Conservation (phyloP, 2,329 filamentous ascomycete species). For the Hysterium pulicare region DNA sequence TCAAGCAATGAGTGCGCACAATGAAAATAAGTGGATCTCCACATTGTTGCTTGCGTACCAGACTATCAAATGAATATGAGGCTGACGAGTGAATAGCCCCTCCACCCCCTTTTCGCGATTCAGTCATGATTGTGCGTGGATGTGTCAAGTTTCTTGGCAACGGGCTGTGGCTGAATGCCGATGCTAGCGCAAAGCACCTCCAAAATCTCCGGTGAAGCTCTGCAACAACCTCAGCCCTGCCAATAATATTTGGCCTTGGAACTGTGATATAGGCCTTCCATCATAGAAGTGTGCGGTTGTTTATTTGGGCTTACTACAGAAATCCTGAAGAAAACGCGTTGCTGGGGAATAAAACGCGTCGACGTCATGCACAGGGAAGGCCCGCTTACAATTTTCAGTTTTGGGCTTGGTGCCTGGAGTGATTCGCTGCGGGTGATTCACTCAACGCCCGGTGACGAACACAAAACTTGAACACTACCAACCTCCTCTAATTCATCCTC, state of each 20-base stretch:
- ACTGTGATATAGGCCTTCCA: neutral
- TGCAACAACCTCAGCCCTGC: neutral
- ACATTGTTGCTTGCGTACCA: no score
- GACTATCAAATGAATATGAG: no score
- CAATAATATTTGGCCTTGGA: neutral
- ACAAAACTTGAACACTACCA: neutral
- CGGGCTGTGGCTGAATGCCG: neutral
- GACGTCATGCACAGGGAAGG: neutral
- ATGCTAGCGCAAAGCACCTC: neutral
- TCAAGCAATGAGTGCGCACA: no score
- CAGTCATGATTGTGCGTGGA: no score
- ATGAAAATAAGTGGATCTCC: no score
- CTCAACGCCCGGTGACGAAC: neutral
- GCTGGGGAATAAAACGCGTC: neutral
- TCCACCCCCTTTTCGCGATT: no score
- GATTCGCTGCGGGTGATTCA: neutral
- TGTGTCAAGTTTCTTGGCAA: conserved; percentile 1
- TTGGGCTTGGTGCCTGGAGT: neutral
- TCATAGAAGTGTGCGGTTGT: neutral
- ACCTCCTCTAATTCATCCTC: conserved; percentile 1
- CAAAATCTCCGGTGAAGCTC: conserved; percentile 2
- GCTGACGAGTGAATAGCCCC: no score
- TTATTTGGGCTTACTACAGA: neutral
- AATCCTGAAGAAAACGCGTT: neutral
- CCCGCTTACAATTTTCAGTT: conserved; percentile 1